These are phyloP conservation scores for Rhypophila decipiens DNA, from an alignment of 495 filamentous ascomycete species.

Conservation along the genomic window DNA sequence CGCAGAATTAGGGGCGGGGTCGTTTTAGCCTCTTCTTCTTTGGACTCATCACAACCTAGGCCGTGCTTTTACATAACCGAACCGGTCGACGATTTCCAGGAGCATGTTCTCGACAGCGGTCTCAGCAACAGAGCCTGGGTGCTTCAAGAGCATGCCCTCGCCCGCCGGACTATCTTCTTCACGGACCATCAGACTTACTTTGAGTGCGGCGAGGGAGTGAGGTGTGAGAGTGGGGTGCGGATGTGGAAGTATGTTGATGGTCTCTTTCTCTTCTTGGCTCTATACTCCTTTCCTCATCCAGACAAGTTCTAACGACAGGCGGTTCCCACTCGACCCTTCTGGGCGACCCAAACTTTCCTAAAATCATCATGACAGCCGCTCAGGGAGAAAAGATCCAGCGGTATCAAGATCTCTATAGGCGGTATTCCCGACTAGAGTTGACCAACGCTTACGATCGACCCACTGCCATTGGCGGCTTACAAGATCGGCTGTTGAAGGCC, in stretches of 20 bases:
- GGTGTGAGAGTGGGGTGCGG: slow-evolving; percentile 28
- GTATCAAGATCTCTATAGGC: slow-evolving; percentile 22
- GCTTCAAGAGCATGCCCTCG: slow-evolving; percentile 34
- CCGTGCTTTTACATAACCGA: slow-evolving; percentile 20
- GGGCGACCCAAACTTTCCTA: slow-evolving; percentile 32
- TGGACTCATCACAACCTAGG: too few species aligned
- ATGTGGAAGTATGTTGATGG: slow-evolving; percentile 25
- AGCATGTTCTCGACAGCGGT: slow-evolving; percentile 23
- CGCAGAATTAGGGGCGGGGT: slow-evolving; percentile 3
- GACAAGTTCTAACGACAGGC: too few species aligned
- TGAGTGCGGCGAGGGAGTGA: slow-evolving; percentile 35
- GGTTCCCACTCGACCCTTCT: too few species aligned
- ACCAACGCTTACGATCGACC: slow-evolving; percentile 16
- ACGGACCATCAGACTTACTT: slow-evolving; percentile 32
- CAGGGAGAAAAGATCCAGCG: slow-evolving; percentile 15
- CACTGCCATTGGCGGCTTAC: slow-evolving; percentile 22
- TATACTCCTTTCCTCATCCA: not conserved
- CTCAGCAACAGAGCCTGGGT: slow-evolving; percentile 37
- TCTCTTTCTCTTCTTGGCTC: not conserved
- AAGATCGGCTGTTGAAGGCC: slow-evolving; percentile 15
- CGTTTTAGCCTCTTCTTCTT: not conserved
- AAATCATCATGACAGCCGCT: not conserved
- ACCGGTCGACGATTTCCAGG: slow-evolving; percentile 25
- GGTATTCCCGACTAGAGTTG: slow-evolving; percentile 25
- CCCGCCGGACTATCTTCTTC: slow-evolving; percentile 38